A percentile compares a stretch with the other conserved stretches of the same genome.
These are phyloP conservation scores for Wickerhamomyces subpelliculosus DNA, from an alignment of 805 yeast genomes.

Conservation along the genomic window DNA sequence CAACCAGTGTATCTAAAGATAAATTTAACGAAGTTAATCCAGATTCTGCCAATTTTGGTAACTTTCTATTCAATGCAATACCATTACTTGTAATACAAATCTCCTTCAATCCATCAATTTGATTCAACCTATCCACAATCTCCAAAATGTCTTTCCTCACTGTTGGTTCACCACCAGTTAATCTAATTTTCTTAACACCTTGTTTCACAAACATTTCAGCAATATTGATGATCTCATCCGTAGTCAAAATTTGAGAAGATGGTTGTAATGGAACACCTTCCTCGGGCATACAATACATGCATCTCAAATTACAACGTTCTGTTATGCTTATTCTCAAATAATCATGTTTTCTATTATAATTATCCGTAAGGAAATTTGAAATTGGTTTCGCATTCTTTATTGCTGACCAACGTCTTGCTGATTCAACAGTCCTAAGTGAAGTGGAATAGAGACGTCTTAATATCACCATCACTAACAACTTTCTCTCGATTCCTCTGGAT, in stretches of 20 bases:
- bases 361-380: conserved; percentile 38
- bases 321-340: conserved; percentile 45
- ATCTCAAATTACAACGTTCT: conserved; percentile 41
- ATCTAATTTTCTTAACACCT: conserved; percentile 44
- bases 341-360: conserved; percentile 37
- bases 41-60: conserved; percentile 30
- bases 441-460: neutral
- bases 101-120: conserved; percentile 36
- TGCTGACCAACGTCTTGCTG: conserved; percentile 5
- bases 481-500: too few relatives aligned
- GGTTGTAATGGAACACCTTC: conserved; percentile 47
- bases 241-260: conserved; percentile 30
- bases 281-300: conserved; percentile 51
- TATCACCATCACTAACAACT: neutral
- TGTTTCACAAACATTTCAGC: conserved; percentile 37
- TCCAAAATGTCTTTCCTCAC: conserved; percentile 43
- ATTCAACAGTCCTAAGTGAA: neutral
- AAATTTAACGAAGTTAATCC: conserved; percentile 44
- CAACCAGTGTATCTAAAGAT: conserved; percentile 42
- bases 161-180: conserved; percentile 55
- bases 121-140: conserved; percentile 31
- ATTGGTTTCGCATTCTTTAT: conserved; percentile 23
- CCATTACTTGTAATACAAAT: conserved; percentile 49
- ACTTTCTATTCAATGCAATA: conserved; percentile 40
- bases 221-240: conserved; percentile 36